Evolutionary conservation across 2,329 filamentous ascomycete genomes (phyloP).

Genomic region (Corynespora cassiicola): DNA sequence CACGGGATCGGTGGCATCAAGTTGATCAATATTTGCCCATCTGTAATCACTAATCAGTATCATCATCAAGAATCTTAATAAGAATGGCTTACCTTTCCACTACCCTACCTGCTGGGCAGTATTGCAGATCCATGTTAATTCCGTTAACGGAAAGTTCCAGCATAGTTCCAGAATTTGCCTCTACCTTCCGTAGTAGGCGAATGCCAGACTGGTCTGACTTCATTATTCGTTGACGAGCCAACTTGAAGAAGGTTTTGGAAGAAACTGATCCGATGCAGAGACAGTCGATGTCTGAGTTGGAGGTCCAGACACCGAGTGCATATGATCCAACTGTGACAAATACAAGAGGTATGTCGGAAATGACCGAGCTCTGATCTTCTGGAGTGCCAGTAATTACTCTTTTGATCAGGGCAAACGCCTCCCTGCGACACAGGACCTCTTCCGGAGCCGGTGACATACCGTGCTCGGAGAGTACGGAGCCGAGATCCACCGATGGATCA

Average conservation of each 20-base stretch:
- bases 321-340: conserved; percentile 71
- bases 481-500: conserved; percentile 14
- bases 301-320: conserved; percentile 67
- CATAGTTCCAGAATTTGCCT: conserved; percentile 67
- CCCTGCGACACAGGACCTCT: conserved; percentile 51
- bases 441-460: conserved; percentile 55
- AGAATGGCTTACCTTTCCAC: conserved; percentile 53
- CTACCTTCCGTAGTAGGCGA: conserved; percentile 63
- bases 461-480: conserved; percentile 17
- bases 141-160: conserved; percentile 66
- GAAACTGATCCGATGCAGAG: conserved; percentile 70
- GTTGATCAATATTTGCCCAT: conserved; percentile 46
- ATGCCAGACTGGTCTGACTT: conserved; percentile 54
- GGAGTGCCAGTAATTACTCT: conserved; percentile 47
- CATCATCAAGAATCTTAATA: background rate
- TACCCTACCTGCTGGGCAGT: conserved; percentile 65
- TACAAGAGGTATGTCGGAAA: conserved; percentile 50
- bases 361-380: conserved; percentile 8
- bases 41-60: conserved; percentile 24
- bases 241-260: conserved; percentile 65
- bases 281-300: conserved; percentile 69
- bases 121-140: conserved; percentile 70
- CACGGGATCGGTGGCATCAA: conserved; percentile 59
- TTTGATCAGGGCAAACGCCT: conserved; percentile 57
- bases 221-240: conserved; percentile 63